Base-by-base conservation (phyloP, 2,329 filamentous ascomycete genomes). In the Catunica adiposa region DNA sequence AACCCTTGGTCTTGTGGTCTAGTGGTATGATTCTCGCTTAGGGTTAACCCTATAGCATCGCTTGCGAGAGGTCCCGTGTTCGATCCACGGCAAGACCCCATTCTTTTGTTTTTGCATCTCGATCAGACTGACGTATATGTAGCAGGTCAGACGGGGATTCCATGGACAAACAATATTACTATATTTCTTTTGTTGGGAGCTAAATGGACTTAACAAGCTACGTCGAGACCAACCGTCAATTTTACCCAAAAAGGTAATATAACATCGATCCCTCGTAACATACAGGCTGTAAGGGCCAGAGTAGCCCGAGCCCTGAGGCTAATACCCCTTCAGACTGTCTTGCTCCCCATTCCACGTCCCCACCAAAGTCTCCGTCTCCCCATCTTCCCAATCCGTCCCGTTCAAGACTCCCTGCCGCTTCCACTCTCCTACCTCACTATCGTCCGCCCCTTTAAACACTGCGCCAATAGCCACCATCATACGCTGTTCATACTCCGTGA, bases 21-120 rank as follows among this genome's bases (percentile, higher is more conserved):
- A 79, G 78, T 75, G 78, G 78, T 80, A 81, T 80, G 77, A 80
- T 81, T 80, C 77, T 79, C 76, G 77, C 78, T 80, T 80, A 81
- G 78, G 78, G 78, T 66, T 57, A 60, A 69, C 66, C 67, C 67
- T 65, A 61, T 51, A 66, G 52, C 52, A 51, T 46, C 22, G 55
- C 22, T 59, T 62, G 61, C 61, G 60, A 60, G 61, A 62, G 61
- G 60, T 60, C 61, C 57, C 61, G 60, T 57, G 61, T 62, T 62
- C 59, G 57, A 61, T 61, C 59, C 60, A 57, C 60, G 61, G 61
- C 55, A 58, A 58, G 59, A 56, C 56, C 56, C 54, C 7, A 40
- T 38, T 54, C n/a, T 50, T 51, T 40, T 37, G 4, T 23, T 29
- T 17, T 56, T 34, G 5, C 29, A 5, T 34, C 29, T 34, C 29